Conservation (phyloP, 2,329 filamentous ascomycete genomes). For the Fonsecaea pugnacius region DNA sequence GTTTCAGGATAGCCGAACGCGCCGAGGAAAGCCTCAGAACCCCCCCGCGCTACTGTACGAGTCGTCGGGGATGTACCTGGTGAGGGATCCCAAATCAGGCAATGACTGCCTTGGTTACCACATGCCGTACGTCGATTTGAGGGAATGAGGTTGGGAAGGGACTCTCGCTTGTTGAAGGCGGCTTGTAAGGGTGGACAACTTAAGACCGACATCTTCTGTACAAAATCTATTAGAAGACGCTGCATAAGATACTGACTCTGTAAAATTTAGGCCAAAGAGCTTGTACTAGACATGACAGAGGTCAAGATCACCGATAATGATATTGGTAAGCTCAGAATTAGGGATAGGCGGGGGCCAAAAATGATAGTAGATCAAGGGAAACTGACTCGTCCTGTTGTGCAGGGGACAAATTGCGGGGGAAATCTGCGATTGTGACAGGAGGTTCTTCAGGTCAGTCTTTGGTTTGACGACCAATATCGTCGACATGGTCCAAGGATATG, state of each 20-base stretch:
- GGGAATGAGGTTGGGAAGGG: background rate
- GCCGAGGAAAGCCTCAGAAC: background rate
- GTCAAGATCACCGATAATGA: background rate
- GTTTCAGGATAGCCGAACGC: slow-evolving; percentile 1
- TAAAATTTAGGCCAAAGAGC: background rate
- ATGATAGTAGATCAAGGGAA: background rate
- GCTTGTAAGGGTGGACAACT: background rate
- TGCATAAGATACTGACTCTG: background rate
- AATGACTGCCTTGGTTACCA: background rate
- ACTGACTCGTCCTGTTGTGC: background rate
- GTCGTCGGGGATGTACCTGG: background rate
- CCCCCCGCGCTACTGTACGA: background rate
- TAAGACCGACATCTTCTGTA: background rate
- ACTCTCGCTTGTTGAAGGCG: background rate
- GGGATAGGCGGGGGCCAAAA: background rate
- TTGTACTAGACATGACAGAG: background rate
- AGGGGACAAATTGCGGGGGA: background rate
- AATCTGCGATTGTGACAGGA: background rate
- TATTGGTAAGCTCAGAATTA: background rate
- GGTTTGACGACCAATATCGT: background rate
- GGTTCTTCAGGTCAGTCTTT: slow-evolving; percentile 1
- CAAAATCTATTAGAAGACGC: background rate
- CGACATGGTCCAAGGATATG: background rate
- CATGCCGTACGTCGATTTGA: background rate
- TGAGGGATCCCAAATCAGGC: background rate